These are phyloP conservation scores for Kodamaea kaohsiungensis DNA, from an alignment of 805 yeast species.

Conservation along the genomic window DNA sequence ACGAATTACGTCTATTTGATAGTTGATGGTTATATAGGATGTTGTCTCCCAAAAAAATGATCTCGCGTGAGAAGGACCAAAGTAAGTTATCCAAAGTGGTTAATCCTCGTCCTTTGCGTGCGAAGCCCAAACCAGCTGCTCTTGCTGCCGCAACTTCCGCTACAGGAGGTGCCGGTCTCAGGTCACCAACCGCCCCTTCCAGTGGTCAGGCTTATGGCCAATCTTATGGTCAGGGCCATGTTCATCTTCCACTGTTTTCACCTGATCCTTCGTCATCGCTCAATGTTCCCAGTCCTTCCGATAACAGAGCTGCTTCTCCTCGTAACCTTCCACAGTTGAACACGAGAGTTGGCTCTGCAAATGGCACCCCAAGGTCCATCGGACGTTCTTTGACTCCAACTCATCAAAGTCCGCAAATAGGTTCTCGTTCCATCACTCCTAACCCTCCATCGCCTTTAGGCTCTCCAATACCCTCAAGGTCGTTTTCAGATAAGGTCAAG, in stretches of 20 bases:
- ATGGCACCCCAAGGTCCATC: neutral
- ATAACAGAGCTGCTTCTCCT: constrained; percentile 3
- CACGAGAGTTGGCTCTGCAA: neutral
- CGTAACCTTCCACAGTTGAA: constrained; percentile 2
- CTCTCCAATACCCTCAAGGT: constrained; percentile 14
- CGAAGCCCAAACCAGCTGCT: neutral
- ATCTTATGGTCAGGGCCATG: neutral
- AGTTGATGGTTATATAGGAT: neutral
- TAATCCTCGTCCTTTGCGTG: neutral
- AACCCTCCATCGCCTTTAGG: constrained; percentile 3
- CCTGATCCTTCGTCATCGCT: neutral
- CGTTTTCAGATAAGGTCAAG: constrained; percentile 30
- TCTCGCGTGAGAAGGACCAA: neutral
- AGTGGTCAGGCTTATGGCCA: neutral
- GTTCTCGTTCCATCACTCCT: neutral
- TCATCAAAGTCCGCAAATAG: neutral
- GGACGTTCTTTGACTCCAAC: neutral
- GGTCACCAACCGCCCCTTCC: neutral
- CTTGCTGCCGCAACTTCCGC: neutral
- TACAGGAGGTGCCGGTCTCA: no score
- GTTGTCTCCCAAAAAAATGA: neutral
- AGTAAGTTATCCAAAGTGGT: neutral
- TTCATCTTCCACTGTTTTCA: neutral
- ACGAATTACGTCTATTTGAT: no score
- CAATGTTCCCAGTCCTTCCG: neutral